These are phyloP conservation scores for Amanita muscaria DNA, from an alignment of 768 basidiomycete species.

Conservation along the genomic window DNA sequence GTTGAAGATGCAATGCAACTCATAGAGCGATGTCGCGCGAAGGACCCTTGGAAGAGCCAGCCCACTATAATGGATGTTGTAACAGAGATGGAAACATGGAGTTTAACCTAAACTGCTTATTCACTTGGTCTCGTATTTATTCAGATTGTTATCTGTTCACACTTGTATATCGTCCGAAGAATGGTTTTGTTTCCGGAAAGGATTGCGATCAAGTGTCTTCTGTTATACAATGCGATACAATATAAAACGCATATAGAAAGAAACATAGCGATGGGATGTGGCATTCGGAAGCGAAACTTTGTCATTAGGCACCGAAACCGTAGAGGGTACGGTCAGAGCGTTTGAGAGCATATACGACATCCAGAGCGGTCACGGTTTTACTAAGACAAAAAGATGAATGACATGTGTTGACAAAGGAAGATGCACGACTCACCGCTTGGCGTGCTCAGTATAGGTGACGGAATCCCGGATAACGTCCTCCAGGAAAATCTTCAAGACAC, in stretches of 20 bases:
- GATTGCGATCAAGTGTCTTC: no score
- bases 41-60: no score
- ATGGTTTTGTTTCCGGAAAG: no score
- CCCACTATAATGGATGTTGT: no score
- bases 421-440: slow-evolving; percentile 49
- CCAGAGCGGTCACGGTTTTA: slow-evolving; percentile 82
- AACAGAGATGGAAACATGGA: no score
- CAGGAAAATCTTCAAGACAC: slow-evolving; percentile 67
- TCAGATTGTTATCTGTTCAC: no score
- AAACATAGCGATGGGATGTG: not conserved
- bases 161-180: no score
- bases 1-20: no score
- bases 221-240: slow-evolving; percentile 3
- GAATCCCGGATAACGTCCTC: slow-evolving; percentile 72
- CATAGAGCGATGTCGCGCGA: no score
- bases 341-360: slow-evolving; percentile 72
- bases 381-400: slow-evolving; percentile 22
- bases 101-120: no score
- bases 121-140: no score
- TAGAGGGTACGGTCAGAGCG: slow-evolving; percentile 72
- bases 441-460: slow-evolving; percentile 91
- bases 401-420: not conserved
- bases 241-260: slow-evolving; percentile 3
- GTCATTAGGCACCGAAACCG: slow-evolving; percentile 63
- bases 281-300: not conserved